Percentiles rank a stretch among this genome's conserved stretches.
These are phyloP conservation scores for Candida sp. DNA, from an alignment of 1,139 yeast genomes.

Conservation along the genomic window DNA sequence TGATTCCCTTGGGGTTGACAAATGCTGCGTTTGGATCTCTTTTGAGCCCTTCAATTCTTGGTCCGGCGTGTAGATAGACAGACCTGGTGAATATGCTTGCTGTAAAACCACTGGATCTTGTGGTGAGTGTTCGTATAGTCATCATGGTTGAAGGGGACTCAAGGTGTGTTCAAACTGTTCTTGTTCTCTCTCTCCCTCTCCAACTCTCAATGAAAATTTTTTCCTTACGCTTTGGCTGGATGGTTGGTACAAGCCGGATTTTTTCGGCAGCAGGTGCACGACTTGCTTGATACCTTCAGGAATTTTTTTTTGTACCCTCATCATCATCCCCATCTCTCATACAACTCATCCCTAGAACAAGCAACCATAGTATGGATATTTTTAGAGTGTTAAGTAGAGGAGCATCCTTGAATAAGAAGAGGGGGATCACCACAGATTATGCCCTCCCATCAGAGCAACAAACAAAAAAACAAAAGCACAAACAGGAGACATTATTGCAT, in stretches of 20 bases:
- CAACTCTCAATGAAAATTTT: slow-evolving; percentile 1
- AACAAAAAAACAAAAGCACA: slow-evolving; percentile 24
- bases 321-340: background rate
- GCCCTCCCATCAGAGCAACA: slow-evolving; percentile 35
- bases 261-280: too few species aligned
- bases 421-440: slow-evolving; percentile 46
- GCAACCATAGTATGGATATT: slow-evolving; percentile 63
- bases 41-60: slow-evolving; percentile 73
- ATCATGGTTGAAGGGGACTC: slow-evolving; percentile 4
- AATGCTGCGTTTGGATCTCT: slow-evolving; percentile 73
- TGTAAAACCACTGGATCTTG: background rate
- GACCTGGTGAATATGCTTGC: slow-evolving; percentile 16
- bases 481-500: slow-evolving; percentile 39
- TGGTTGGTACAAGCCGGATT: background rate
- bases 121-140: slow-evolving; percentile 20
- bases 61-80: slow-evolving; percentile 55
- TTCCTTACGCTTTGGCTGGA: background rate
- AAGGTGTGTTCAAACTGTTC: too few species aligned
- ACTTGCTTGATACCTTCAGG: too few species aligned
- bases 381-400: slow-evolving; percentile 87
- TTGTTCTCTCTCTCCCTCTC: background rate
- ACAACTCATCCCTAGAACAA: slow-evolving; percentile 2
- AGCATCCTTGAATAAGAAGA: slow-evolving; percentile 70
- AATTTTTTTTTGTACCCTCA: too few species aligned
- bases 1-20: slow-evolving; percentile 60